These are phyloP conservation scores for Sextonia rubra DNA, from an alignment of 164 flowering plant species.

Conservation along the genomic window DNA sequence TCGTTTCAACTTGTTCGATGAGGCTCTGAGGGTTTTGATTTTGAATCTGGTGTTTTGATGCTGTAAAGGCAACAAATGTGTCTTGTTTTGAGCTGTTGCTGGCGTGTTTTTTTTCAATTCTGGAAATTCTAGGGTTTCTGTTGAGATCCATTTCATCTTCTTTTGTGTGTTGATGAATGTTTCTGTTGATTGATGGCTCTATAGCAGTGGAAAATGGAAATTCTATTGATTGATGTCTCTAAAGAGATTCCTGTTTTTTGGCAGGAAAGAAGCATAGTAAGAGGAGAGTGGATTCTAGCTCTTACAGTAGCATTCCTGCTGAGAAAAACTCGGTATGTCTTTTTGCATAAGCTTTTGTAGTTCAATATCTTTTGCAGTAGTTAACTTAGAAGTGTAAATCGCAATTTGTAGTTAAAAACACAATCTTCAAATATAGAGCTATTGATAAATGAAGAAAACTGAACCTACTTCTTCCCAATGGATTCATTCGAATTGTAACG, in stretches of 20 bases:
- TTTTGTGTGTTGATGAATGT: background rate
- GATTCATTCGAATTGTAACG: no score
- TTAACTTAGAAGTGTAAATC: background rate
- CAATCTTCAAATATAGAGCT: no score
- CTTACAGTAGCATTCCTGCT: background rate
- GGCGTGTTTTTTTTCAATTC: background rate
- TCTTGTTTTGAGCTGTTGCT: background rate
- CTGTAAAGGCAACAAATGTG: background rate
- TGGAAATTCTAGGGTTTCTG: background rate
- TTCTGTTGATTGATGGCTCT: background rate
- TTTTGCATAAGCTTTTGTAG: background rate
- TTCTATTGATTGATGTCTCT: background rate
- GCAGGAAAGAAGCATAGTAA: slow-evolving; percentile 1
- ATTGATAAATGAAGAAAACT: no score
- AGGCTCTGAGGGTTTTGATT: background rate
- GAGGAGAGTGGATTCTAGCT: background rate
- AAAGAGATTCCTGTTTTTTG: background rate
- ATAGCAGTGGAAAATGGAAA: background rate
- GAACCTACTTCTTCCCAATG: no score
- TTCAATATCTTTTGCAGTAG: no score
- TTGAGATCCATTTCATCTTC: background rate
- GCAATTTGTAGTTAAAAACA: background rate
- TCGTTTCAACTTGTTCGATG: background rate
- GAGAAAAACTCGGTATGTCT: slow-evolving; percentile 6
- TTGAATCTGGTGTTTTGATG: background rate